These are phyloP conservation scores for Silene noctiflora DNA, from an alignment of 179 eudicot species.

Conservation along the genomic window DNA sequence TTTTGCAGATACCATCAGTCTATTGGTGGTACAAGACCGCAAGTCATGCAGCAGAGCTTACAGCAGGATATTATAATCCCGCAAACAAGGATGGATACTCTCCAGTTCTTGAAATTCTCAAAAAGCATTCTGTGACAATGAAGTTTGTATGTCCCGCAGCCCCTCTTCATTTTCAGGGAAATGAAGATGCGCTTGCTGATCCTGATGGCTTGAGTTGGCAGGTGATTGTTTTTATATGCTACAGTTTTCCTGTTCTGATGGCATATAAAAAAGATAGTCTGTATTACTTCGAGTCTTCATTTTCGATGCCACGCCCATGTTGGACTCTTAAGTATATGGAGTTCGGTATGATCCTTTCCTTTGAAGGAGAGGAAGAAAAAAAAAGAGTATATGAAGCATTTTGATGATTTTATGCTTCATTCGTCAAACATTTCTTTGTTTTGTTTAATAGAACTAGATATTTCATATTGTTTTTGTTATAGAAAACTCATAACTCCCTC, in stretches of 20 bases:
- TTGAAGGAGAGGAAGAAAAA: no score
- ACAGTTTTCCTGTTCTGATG: neutral
- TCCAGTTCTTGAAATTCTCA: slow-evolving; percentile 45
- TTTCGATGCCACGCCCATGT: no score
- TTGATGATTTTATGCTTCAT: no score
- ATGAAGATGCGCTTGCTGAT: slow-evolving; percentile 53
- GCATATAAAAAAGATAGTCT: neutral
- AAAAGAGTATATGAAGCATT: no score
- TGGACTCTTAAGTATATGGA: no score
- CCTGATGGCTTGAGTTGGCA: slow-evolving; percentile 69
- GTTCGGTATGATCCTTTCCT: no score
- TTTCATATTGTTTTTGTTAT: no score
- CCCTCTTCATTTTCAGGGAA: slow-evolving; percentile 38
- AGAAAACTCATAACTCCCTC: no score
- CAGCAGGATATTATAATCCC: slow-evolving; percentile 34
- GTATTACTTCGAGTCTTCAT: no score
- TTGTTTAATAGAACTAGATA: no score
- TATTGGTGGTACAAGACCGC: slow-evolving; percentile 68
- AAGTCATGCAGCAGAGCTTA: slow-evolving; percentile 65
- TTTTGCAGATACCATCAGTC: slow-evolving; percentile 55
- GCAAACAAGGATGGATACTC: slow-evolving; percentile 61
- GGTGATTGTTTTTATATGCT: slow-evolving; percentile 34
- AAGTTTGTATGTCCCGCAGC: slow-evolving; percentile 44
- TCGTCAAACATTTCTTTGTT: no score
- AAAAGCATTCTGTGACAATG: slow-evolving; percentile 45